phyloP scores from a whole-genome alignment of 768 basidiomycete genomes.

The Rhizopogon vinicolor region DNA sequence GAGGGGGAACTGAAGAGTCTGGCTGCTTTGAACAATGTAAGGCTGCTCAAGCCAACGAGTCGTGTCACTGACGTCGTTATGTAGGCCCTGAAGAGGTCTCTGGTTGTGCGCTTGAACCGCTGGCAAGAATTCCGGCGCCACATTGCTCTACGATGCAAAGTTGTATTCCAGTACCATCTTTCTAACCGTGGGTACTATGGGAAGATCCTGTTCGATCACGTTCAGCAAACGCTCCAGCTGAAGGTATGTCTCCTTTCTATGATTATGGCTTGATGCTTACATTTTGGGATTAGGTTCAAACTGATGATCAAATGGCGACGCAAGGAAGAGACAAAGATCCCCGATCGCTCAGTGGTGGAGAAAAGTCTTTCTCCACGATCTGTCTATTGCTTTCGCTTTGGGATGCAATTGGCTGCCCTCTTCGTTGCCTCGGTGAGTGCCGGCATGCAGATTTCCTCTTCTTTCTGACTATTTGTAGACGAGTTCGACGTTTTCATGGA shows the following conservation, averaged over 20 bases:
- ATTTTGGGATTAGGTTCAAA: conserved; percentile 54
- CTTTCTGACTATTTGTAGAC: conserved; percentile 41
- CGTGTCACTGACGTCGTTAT: conserved; percentile 5
- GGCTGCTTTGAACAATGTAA: conserved; percentile 60
- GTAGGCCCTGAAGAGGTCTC: conserved; percentile 65
- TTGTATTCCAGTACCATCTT: conserved; percentile 78
- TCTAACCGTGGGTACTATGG: conserved; percentile 86
- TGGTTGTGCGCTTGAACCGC: conserved; percentile 57
- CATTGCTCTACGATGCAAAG: conserved; percentile 83
- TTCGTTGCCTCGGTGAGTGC: conserved; percentile 78
- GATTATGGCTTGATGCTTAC: background rate
- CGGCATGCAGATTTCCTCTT: background rate
- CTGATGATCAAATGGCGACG: conserved; percentile 69
- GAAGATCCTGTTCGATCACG: conserved; percentile 84
- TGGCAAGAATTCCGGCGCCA: conserved; percentile 90
- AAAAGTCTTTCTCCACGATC: conserved; percentile 96
- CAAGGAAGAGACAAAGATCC: conserved; percentile 79
- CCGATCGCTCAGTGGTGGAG: conserved; percentile 84
- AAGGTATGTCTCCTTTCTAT: conserved; percentile 37
- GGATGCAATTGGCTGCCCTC: conserved; percentile 92
- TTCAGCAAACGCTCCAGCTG: conserved; percentile 54
- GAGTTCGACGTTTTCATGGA: conserved; percentile 99
- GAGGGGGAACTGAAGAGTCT: conserved; percentile 62
- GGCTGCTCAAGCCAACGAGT: conserved; percentile 1
- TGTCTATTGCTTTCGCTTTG: conserved; percentile 91